These are phyloP conservation scores for Ceratocystis colombiana DNA, from an alignment of 2,329 filamentous ascomycete species.

Conservation along the genomic window DNA sequence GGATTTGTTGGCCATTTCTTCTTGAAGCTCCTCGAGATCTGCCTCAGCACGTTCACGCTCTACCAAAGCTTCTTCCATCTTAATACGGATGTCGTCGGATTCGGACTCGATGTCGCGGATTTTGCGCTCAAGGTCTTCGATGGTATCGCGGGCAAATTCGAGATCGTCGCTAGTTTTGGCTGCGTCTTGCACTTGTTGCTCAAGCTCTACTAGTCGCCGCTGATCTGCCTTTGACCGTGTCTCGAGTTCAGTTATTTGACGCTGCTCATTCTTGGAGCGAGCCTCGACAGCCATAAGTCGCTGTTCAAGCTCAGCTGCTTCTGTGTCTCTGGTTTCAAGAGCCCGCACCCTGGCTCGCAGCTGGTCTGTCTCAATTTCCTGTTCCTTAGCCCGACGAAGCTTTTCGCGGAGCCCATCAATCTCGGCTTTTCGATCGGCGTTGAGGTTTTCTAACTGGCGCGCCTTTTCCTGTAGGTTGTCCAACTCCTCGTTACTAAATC, in stretches of 20 bases:
- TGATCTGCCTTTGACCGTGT: slow-evolving; percentile 49
- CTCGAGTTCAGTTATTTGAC: slow-evolving; percentile 46
- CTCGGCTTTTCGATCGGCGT: slow-evolving; percentile 21
- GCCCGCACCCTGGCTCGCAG: slow-evolving; percentile 14
- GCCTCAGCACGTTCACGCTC: slow-evolving; percentile 49
- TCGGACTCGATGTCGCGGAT: slow-evolving; percentile 46
- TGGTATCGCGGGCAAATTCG: slow-evolving; percentile 47
- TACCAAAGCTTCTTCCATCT: slow-evolving; percentile 43
- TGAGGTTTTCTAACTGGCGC: slow-evolving; percentile 17
- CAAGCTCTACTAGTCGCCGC: slow-evolving; percentile 43
- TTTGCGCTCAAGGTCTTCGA: slow-evolving; percentile 48
- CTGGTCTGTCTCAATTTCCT: slow-evolving; percentile 22
- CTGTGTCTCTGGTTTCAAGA: slow-evolving; percentile 20
- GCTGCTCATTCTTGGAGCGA: slow-evolving; percentile 47
- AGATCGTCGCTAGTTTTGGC: slow-evolving; percentile 39
- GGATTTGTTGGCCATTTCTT: slow-evolving; percentile 71
- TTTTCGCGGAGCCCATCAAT: slow-evolving; percentile 19
- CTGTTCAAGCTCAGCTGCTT: slow-evolving; percentile 35
- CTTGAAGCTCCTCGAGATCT: slow-evolving; percentile 57
- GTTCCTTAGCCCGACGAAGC: slow-evolving; percentile 21
- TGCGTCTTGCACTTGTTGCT: slow-evolving; percentile 38
- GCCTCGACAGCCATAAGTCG: slow-evolving; percentile 43
- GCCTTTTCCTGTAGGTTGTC: slow-evolving; percentile 20
- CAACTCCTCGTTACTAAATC: slow-evolving; percentile 6
- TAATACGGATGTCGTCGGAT: slow-evolving; percentile 45